Percentiles rank a stretch among this genome's conserved stretches.
Evolutionary conservation across 306 rosid genomes (phyloP).

Genomic region (Carpinus fangiana): DNA sequence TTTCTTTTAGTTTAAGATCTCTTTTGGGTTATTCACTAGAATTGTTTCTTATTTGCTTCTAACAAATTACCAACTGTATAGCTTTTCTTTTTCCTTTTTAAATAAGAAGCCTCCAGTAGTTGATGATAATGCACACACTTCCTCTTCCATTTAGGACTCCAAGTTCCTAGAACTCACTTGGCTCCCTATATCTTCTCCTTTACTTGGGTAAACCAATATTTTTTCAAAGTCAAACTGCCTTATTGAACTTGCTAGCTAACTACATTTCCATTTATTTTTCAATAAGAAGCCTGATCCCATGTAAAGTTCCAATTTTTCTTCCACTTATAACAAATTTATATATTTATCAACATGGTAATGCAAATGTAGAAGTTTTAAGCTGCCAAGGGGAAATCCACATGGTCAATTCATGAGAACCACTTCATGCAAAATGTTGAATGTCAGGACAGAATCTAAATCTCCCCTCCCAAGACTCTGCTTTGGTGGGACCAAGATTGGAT

Average conservation of each 20-base stretch:
- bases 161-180: background rate
- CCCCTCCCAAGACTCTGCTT: background rate
- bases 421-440: background rate
- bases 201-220: background rate
- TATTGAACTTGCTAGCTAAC: background rate
- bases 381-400: background rate
- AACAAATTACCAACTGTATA: background rate
- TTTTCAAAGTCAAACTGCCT: background rate
- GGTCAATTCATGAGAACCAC: background rate
- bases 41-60: background rate
- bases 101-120: background rate
- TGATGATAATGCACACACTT: background rate
- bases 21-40: background rate
- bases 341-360: background rate
- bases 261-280: background rate
- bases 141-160: background rate
- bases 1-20: background rate
- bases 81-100: background rate
- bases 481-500: background rate
- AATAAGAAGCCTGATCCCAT: background rate
- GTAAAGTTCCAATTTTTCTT: background rate
- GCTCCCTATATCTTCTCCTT: background rate
- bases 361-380: background rate
- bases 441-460: background rate
- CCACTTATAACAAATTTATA: background rate